Percentiles rank a stretch among this genome's conserved stretches.
Conservation (phyloP, 768 basidiomycete species). For the Mycena alexandri region DNA sequence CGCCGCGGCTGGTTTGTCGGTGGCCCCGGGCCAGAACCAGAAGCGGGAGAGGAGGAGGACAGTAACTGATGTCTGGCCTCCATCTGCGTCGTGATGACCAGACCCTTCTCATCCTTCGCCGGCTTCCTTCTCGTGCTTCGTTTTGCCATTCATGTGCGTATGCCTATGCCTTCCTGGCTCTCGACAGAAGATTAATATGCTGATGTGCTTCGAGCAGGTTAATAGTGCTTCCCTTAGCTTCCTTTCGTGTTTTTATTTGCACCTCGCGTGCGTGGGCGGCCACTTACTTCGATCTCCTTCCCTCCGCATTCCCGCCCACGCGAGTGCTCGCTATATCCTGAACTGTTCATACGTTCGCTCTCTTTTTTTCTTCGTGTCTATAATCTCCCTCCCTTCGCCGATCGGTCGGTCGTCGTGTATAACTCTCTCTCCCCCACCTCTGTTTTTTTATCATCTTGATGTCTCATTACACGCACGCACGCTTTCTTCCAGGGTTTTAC, state of each 20-base stretch:
- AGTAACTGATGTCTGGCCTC: conserved; percentile 61
- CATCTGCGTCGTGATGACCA: conserved; percentile 27
- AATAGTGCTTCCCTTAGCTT: conserved; percentile 7
- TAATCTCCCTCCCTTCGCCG: conserved; percentile 14
- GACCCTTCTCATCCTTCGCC: too few relatives aligned
- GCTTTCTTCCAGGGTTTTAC: conserved; percentile 26
- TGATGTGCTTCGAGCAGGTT: conserved; percentile 8
- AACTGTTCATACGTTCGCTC: conserved; percentile 28
- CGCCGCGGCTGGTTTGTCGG: conserved; percentile 49
- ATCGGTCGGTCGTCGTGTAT: conserved; percentile 18
- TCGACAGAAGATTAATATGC: neutral
- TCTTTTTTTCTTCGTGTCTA: conserved; percentile 25
- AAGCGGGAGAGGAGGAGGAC: conserved; percentile 58
- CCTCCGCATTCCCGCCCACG: too few relatives aligned
- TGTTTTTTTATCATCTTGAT: conserved; percentile 36
- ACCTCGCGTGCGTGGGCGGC: conserved; percentile 3
- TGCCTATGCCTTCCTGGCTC: neutral
- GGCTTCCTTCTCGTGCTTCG: conserved; percentile 19
- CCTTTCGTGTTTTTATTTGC: conserved; percentile 28
- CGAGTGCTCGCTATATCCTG: conserved; percentile 14
- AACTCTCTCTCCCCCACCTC: conserved; percentile 16
- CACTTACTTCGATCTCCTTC: neutral
- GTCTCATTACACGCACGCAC: conserved; percentile 24
- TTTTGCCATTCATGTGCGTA: conserved; percentile 34
- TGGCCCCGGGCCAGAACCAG: conserved; percentile 34